Conservation (phyloP, 2,329 filamentous ascomycete species). For the Colletotrichum horii region DNA sequence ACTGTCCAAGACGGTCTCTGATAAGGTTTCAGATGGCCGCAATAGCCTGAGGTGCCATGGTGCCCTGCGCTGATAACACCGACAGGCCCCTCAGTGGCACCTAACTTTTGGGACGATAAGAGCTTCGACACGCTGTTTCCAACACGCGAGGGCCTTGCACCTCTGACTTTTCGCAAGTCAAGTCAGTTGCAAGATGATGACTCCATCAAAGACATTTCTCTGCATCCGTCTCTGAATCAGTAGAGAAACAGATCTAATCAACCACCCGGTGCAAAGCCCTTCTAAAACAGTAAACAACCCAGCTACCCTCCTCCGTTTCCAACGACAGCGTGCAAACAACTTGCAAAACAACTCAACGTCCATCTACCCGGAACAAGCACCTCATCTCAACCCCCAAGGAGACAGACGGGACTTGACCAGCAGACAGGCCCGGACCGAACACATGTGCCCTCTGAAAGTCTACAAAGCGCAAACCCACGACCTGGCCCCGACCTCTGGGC, state of each 20-base stretch:
- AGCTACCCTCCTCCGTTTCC: background rate
- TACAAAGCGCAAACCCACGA: background rate
- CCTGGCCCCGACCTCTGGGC: background rate
- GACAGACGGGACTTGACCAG: background rate
- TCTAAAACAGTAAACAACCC: background rate
- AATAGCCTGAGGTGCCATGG: background rate
- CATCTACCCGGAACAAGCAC: background rate
- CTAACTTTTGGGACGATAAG: background rate
- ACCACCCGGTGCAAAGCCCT: background rate
- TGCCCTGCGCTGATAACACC: background rate
- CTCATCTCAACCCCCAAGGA: background rate
- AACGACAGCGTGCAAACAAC: background rate
- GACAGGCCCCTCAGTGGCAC: background rate
- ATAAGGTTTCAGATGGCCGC: constrained; percentile 8
- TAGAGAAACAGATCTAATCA: background rate
- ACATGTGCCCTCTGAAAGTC: background rate
- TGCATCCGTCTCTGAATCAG: background rate
- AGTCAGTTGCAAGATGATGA: background rate
- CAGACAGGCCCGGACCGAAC: background rate
- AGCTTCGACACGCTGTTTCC: background rate
- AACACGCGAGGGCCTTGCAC: background rate
- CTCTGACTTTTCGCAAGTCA: constrained; percentile 9
- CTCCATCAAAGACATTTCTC: background rate
- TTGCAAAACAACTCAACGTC: background rate
- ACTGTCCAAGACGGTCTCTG: background rate